Evolutionary conservation across 768 basidiomycete genomes (phyloP).

Genomic region (Pholiota conissans): DNA sequence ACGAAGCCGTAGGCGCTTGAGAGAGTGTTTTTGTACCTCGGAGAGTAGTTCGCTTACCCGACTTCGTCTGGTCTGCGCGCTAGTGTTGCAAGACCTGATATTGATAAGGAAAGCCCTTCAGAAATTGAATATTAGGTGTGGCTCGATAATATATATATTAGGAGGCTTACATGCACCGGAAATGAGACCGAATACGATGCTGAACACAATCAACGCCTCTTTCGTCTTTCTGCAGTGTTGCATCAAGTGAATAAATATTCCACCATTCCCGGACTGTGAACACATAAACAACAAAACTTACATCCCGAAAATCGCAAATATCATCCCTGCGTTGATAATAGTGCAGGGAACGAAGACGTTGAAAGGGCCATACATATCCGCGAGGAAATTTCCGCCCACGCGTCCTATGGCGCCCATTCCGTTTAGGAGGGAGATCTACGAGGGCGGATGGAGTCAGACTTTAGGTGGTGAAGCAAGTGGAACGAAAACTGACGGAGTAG

Average conservation of each 20-base stretch:
- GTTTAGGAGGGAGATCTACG: constrained; percentile 37
- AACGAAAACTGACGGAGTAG: constrained; percentile 39
- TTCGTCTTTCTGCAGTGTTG: constrained; percentile 13
- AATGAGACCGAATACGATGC: constrained; percentile 42
- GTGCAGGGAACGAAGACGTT: constrained; percentile 32
- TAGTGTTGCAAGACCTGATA: constrained; percentile 30
- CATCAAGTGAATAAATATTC: too few species aligned
- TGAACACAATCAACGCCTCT: constrained; percentile 35
- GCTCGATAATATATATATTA: too few species aligned
- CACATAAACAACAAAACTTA: too few species aligned
- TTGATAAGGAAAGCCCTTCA: constrained; percentile 37
- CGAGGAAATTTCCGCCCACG: constrained; percentile 29
- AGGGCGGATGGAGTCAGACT: constrained; percentile 7
- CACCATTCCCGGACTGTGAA: too few species aligned
- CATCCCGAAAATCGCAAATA: constrained; percentile 37
- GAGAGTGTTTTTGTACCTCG: too few species aligned
- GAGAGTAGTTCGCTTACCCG: constrained; percentile 27
- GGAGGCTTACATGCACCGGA: constrained; percentile 45
- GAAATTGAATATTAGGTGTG: too few species aligned
- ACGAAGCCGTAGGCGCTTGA: too few species aligned
- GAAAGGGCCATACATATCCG: constrained; percentile 32
- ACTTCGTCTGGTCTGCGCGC: constrained; percentile 32
- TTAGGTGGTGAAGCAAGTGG: constrained; percentile 2
- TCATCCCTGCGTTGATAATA: constrained; percentile 30
- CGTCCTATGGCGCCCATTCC: constrained; percentile 33